Evolutionary conservation across 2,329 filamentous ascomycete species (phyloP), one percentile per base, ranked within the genome.

Genomic region (Ascochyta fabae): DNA sequence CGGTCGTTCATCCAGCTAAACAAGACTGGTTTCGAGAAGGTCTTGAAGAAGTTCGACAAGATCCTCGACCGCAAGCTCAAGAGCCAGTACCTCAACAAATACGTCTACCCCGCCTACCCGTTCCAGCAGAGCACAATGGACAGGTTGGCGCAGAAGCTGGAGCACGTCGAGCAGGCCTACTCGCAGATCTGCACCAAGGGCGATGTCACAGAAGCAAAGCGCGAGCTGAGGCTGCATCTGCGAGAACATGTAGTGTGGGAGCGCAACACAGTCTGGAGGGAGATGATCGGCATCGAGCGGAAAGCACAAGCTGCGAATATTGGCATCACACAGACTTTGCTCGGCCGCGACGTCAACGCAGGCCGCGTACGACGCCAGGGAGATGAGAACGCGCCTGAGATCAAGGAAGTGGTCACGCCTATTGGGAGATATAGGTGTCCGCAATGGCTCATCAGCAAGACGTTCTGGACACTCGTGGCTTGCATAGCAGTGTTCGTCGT

Each of bases 201-300:
- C 27, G 91, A 99, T 69, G 77, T 89, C 3, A 81, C 84, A 6
- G 79, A 89, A 12, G 93, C 95, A 4, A 91, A 88, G 68, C 88
- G 91, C 64, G 95, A 98, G 71, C 81, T 99, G 53, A 86, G 95
- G 49, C 86, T 96, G 27, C 93, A 99, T 71, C 83, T 99, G 24
- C 84, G 95, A 53, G 96, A 99, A 77, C 95, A 99, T 75, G 93
- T 99, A 19, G 94, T 98, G 0, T 99, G 95, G 96, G 96, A 99
- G 75, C 86, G 95, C 53, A 99, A 99, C 72, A 99, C 95, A 0
- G 95, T 99, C 16, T 99, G 95, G 95, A 84, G 96, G 78, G 95
- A 99, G 68, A 95, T 99, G 86, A 99, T 99, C 73, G 95, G 94
- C 48, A 94, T 99, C 65, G 96, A 99, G 79, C 85, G 95, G 22